Percentiles rank a stretch among this genome's conserved stretches.
Evolutionary conservation across 2,329 filamentous ascomycete species (phyloP).

Genomic region (Xylariaceae sp.): DNA sequence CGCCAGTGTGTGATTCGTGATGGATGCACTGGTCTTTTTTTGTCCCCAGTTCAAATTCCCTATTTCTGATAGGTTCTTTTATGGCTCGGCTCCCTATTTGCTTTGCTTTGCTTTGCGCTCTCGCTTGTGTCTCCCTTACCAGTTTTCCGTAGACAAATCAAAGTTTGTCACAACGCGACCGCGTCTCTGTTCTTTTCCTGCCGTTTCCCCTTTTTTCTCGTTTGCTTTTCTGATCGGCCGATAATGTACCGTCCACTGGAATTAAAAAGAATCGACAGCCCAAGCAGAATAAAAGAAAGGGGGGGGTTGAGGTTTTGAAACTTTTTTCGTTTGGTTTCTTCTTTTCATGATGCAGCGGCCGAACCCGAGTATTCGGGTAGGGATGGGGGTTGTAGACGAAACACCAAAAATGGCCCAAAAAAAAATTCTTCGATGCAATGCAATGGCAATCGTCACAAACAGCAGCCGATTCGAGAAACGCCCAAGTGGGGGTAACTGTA

Average conservation of each 20-base stretch:
- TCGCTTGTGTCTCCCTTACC: too few species aligned
- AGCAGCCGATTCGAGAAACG: neutral
- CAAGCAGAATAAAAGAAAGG: neutral
- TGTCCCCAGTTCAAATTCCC: neutral
- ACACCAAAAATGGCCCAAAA: neutral
- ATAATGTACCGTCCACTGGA: too few species aligned
- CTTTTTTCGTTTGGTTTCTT: neutral
- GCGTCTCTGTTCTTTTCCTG: too few species aligned
- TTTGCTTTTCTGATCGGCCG: too few species aligned
- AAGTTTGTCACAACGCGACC: too few species aligned
- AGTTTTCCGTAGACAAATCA: too few species aligned
- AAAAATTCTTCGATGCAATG: too few species aligned
- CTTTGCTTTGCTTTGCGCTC: neutral
- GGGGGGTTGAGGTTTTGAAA: neutral
- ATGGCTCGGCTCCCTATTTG: neutral
- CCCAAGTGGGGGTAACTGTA: too few species aligned
- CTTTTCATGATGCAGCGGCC: slow-evolving; percentile 1
- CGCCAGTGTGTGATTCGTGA: neutral
- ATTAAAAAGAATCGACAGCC: too few species aligned
- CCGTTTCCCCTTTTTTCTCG: too few species aligned
- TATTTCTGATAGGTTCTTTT: neutral
- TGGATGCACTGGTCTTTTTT: neutral
- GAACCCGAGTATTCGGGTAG: slow-evolving; percentile 5
- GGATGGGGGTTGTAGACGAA: neutral
- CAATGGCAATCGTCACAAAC: slow-evolving; percentile 2